A percentile compares a stretch with the other conserved stretches of the same genome.
phyloP scores from a whole-genome alignment of 306 rosid species.

The Canavalia ensiformis region DNA sequence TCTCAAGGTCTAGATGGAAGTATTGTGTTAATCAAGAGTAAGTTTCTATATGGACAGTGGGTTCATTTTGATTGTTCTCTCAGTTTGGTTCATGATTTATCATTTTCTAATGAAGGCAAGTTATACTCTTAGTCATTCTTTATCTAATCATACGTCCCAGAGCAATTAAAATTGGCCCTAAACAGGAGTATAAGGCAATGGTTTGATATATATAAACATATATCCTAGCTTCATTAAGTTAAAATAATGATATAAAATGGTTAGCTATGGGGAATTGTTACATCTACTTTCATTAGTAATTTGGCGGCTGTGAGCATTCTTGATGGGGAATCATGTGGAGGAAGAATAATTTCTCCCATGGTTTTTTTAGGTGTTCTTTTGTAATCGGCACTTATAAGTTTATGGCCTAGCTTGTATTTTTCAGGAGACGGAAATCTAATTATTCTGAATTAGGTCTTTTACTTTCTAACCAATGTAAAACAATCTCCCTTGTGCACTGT shows the following conservation, averaged over 20 bases:
- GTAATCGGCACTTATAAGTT: background rate
- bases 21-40: background rate
- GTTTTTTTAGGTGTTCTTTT: background rate
- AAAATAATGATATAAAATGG: background rate
- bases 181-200: background rate
- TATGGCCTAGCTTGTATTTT: background rate
- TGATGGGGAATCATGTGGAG: background rate
- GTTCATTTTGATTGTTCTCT: background rate
- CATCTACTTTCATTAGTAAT: background rate
- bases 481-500: background rate
- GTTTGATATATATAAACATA: background rate
- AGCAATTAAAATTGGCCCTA: background rate
- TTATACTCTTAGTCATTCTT: background rate
- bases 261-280: background rate
- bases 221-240: background rate
- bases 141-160: background rate
- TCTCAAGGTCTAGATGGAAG: background rate
- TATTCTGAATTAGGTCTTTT: background rate
- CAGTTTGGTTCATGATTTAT: background rate
- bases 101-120: slow-evolving; percentile 5
- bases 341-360: background rate
- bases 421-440: background rate
- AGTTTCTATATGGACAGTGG: background rate
- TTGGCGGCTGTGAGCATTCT: background rate
- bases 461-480: background rate